Conservation (phyloP, 1,139 yeast species). For the Pichia sp. region DNA sequence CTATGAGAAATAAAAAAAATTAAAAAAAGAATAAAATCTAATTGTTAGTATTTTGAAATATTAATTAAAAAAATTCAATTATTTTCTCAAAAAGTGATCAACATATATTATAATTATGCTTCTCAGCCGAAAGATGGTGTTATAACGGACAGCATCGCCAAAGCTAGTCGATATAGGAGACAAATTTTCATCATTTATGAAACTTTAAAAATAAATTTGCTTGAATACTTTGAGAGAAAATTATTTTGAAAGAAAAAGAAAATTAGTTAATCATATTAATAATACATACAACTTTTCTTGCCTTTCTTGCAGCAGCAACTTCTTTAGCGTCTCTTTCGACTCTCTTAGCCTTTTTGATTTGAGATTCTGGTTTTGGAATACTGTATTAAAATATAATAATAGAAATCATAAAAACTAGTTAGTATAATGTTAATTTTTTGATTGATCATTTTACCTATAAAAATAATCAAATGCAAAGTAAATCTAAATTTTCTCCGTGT, state of each 20-base stretch:
- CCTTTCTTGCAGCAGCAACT: constrained; percentile 82
- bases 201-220: background rate
- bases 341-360: constrained; percentile 91
- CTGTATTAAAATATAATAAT: constrained; percentile 25
- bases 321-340: constrained; percentile 80
- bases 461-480: constrained; percentile 1
- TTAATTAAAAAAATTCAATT: no score
- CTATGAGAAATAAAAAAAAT: constrained; percentile 32
- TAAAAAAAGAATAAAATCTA: background rate
- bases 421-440: constrained; percentile 12
- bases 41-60: constrained; percentile 6
- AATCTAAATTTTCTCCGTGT: constrained; percentile 12
- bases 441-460: constrained; percentile 1
- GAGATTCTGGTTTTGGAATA: constrained; percentile 74
- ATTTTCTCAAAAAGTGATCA: no score
- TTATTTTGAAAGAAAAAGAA: background rate
- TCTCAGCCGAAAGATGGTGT: constrained; percentile 99
- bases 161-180: constrained; percentile 65
- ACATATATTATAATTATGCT: constrained; percentile 1
- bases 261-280: background rate
- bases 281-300: constrained; percentile 83
- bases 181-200: constrained; percentile 47
- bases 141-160: constrained; percentile 89
- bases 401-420: constrained; percentile 4
- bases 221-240: no score